Evolutionary conservation across 352 stramenopile genomes (phyloP), one percentile per base, ranked within the genome.

Genomic region (Phytophthora hibernalis): DNA sequence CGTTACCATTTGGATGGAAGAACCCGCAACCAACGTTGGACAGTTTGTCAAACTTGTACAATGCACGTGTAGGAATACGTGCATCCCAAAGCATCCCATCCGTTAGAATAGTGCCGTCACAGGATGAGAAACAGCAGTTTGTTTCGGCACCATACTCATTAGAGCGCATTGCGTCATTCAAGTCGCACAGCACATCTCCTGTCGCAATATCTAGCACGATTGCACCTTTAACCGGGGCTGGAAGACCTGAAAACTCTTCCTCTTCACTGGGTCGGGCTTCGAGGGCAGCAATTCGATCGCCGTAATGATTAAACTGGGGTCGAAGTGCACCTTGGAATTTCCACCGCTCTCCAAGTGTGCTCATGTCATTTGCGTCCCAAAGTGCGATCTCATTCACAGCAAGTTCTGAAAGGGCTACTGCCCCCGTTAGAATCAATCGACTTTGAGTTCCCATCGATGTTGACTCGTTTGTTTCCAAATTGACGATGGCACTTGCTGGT

Each of bases 41-140:
- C 7, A 97, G 52, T 61, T 96, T 96, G 65, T 97, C 90, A 57
- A 97, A 96, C 48, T 96, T 95, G 70, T 96, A 91, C 18, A 97
- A 53, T 15, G 86, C 79, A 3, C 82, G 80, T 15, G 82, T 90
- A 12, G 84, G 78, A 48, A 90, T 79, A 0, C 88, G 82, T 8
- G 83, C 70, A 63, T 96, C 86, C 86, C 88, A 96, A 5, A 96
- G 59, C 76, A 96, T 89, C 3, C 88, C 86, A 56, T 92, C 88
- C 0, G 88, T 91, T 0, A 96, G 62, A 53, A 96, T 87, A 1
- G 79, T 90, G 20, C 76, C 74, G 44, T 96, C 88, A 24, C 83
- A 87, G 0, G 77, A 78, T 1, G 86, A 88, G 50, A 91, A 96
- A 44, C 80, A 85, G 59, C 85, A 93, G 55, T 93, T 96, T 2